Conservation (phyloP, 2,329 filamentous ascomycete genomes). For the Beauveria pseudobassiana region DNA sequence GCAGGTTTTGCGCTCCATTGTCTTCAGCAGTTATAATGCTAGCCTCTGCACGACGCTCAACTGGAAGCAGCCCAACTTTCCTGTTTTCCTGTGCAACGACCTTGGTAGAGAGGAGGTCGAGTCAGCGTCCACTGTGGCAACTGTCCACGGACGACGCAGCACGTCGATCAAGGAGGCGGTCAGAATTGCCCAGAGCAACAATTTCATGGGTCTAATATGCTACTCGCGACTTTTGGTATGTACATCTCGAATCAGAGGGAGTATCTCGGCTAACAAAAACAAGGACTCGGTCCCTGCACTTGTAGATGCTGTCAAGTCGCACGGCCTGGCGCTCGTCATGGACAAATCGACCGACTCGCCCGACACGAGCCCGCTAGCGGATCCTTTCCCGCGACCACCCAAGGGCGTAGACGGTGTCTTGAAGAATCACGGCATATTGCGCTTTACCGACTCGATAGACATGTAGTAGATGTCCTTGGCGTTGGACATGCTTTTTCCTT, state of each 20-base stretch:
- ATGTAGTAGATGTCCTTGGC: conserved; percentile 2
- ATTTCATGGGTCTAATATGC: conserved; percentile 96
- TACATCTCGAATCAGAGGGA: conserved; percentile 16
- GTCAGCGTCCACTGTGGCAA: conserved; percentile 27
- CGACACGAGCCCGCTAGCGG: conserved; percentile 31
- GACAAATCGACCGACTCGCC: conserved; percentile 64
- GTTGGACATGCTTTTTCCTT: background rate
- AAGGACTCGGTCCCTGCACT: conserved; percentile 90
- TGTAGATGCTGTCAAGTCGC: conserved; percentile 87
- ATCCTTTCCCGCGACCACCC: conserved; percentile 55
- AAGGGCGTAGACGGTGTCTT: conserved; percentile 83
- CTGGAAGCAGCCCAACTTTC: conserved; percentile 99
- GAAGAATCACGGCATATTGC: conserved; percentile 76
- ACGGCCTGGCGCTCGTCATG: conserved; percentile 84
- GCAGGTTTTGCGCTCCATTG: conserved; percentile 73
- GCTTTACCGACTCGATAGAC: conserved; percentile 90
- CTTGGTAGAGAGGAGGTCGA: conserved; percentile 54
- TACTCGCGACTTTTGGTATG: conserved; percentile 77
- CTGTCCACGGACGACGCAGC: conserved; percentile 60
- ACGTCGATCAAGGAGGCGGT: conserved; percentile 93
- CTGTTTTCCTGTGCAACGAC: conserved; percentile 91
- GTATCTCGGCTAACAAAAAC: conserved; percentile 12
- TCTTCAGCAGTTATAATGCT: conserved; percentile 90
- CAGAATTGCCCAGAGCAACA: conserved; percentile 87
- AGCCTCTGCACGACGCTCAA: conserved; percentile 90